Conservation (phyloP, 768 basidiomycete species). For the Serendipita sp. region DNA sequence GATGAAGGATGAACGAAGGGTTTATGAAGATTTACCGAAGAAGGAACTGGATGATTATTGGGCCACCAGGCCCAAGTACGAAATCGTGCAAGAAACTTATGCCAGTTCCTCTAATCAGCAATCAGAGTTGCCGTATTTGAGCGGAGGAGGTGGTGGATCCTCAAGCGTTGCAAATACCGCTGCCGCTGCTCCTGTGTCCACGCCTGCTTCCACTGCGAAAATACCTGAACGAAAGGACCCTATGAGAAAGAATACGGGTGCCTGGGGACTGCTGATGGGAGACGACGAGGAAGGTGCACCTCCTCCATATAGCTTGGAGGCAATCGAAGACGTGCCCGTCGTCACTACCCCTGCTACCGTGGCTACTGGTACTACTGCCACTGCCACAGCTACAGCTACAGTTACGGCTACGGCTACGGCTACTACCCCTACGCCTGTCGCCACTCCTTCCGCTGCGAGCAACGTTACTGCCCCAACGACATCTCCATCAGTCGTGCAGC, state of each 20-base stretch:
- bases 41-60: conserved; percentile 68
- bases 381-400: background rate
- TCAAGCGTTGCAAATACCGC: background rate
- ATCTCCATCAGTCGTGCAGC: background rate
- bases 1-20: conserved; percentile 44
- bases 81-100: background rate
- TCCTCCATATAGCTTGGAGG: conserved; percentile 52
- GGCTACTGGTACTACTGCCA: background rate
- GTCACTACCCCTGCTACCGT: background rate
- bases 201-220: background rate
- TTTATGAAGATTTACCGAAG: conserved; percentile 47
- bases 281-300: conserved; percentile 21
- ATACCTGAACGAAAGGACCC: background rate
- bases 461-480: background rate
- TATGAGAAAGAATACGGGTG: conserved; percentile 1
- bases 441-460: background rate
- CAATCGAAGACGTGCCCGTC: conserved; percentile 14
- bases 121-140: no score
- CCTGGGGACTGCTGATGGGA: background rate
- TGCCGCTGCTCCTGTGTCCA: background rate
- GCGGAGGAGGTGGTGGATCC: background rate
- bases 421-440: background rate
- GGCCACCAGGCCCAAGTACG: conserved; percentile 36
- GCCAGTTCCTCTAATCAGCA: background rate
- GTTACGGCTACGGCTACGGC: background rate